Evolutionary conservation across 805 yeast species (phyloP), one percentile per base, ranked within the genome.

Genomic region (Kazachstania viticola): DNA sequence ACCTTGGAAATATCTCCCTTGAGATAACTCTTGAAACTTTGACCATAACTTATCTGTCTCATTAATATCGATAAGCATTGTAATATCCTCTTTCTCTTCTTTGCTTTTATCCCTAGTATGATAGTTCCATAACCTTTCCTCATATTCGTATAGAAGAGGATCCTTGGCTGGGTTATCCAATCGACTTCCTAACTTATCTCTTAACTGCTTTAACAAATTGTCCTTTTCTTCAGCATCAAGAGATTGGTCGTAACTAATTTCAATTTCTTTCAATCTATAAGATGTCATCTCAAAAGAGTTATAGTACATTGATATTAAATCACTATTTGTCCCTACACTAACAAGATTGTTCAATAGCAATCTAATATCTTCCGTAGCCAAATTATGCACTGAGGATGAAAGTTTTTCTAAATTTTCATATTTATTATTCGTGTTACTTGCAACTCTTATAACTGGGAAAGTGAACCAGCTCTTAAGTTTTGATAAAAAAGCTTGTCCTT

Each of bases 391-490:
- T 14, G 44, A 33, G 4, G 48, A 40, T 22, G n/a, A n/a, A n/a
- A n/a, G n/a, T n/a, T n/a, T n/a, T 4, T 39, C 27, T 26, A 44
- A 30, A 8, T 32, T 27, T 23, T 32, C 36, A 26, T 33, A 26
- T 26, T 30, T 30, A 4, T 30, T 26, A 24, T 38, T 38, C n/a
- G 35, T 29, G 31, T 46, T 49, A 16, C 40, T 42, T 25, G 41
- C 29, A 14, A 32, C 41, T 27, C 36, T 37, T 25, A 49, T 15
- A 17, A 37, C 51, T 8, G 41, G 32, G 14, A 46, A 40, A 2
- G 42, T 41, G 4, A 73, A 40, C 87, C 87, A 79, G 21, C 67
- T 46, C 27, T 79, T 53, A 28, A 78, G 45, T 33, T 72, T 71
- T 1, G 73, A 70, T 9, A 74, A 35, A 44, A 62, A 77, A 1